Evolutionary conservation across 768 basidiomycete genomes (phyloP), one percentile per base, ranked within the genome.

Genomic region (Naematelia encephala): DNA sequence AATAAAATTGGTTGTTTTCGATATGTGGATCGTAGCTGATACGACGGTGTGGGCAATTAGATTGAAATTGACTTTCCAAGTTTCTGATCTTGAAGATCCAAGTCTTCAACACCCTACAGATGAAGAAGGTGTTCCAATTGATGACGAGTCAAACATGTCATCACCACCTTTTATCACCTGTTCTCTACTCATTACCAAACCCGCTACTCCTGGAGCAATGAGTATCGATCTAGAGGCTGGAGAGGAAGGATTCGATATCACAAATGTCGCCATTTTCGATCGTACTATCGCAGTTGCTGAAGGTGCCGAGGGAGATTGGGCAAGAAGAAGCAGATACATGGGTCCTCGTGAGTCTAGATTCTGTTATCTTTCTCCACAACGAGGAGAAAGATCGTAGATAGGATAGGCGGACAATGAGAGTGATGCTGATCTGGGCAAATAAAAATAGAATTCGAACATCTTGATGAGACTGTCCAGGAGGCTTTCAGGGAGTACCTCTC

Each of bases 261-360:
- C 96, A 77, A 94, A 90, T 78, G 84, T 93, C 62, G 85, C 92
- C 1, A 64, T 71, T 22, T 91, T 82, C 81, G 97, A 94, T 79
- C 76, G 80, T 0, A 89, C 91, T 65, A 66, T 89, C 12, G 91
- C 86, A 12, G 86, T 84, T 13, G 88, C 87, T 5, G 78, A 89
- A 67, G 89, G 85, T 12, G 86, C 89, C 5, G 91, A 98, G 63
- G 87, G 89, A 5, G 92, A 97, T 79, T 97, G 90, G 91, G 88
- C 87, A 75, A 85, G 93, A 48, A 84, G 92, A 19, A 91, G 89
- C 1, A 79, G 89, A 64, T 98, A 96, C 82, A 85, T 94, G 73
- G 94, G 94, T 0, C 94, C 93, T 52, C 86, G 88, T 81, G 86
- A 89, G 65, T 59, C 23, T 51, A 27, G 42, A 10, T 16, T 48